Percentiles rank a stretch among this genome's conserved stretches.
These are phyloP conservation scores for Lachnellula subtilissima DNA, from an alignment of 2,329 filamentous ascomycete genomes.

Conservation along the genomic window DNA sequence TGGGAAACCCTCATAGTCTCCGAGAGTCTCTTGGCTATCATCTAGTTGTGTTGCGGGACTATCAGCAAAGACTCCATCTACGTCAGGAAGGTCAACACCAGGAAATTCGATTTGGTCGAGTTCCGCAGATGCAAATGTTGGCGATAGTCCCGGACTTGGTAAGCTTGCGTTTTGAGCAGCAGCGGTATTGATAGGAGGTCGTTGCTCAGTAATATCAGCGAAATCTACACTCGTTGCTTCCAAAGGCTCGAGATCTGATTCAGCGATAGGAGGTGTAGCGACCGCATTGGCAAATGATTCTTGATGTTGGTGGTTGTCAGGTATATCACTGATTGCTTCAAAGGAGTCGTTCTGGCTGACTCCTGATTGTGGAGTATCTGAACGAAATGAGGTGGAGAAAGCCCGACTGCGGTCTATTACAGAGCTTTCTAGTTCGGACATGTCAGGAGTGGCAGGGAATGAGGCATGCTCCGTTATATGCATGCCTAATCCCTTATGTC, in stretches of 20 bases:
- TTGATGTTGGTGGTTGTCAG: slow-evolving; percentile 30
- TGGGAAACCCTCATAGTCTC: slow-evolving; percentile 15
- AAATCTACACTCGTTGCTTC: slow-evolving; percentile 47
- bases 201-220: slow-evolving; percentile 43
- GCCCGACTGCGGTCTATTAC: slow-evolving; percentile 24
- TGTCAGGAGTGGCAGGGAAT: slow-evolving; percentile 54
- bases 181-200: slow-evolving; percentile 59
- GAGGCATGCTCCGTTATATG: slow-evolving; percentile 19
- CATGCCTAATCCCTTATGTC: slow-evolving; percentile 21
- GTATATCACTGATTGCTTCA: slow-evolving; percentile 20
- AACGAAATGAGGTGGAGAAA: slow-evolving; percentile 27
- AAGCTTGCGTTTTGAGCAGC: slow-evolving; percentile 84
- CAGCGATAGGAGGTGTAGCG: slow-evolving; percentile 71
- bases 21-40: slow-evolving; percentile 24
- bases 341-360: slow-evolving; percentile 37
- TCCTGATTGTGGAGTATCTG: slow-evolving; percentile 41
- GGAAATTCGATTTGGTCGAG: slow-evolving; percentile 31
- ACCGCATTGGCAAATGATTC: slow-evolving; percentile 57
- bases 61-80: slow-evolving; percentile 29
- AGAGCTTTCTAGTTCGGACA: slow-evolving; percentile 45
- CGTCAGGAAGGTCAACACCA: slow-evolving; percentile 40
- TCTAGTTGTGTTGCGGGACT: slow-evolving; percentile 31
- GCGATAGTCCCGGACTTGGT: slow-evolving; percentile 90
- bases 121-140: slow-evolving; percentile 72
- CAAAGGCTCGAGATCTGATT: slow-evolving; percentile 63